These are phyloP conservation scores for Williopsis jadinii DNA, from an alignment of 1,139 yeast genomes.

Conservation along the genomic window DNA sequence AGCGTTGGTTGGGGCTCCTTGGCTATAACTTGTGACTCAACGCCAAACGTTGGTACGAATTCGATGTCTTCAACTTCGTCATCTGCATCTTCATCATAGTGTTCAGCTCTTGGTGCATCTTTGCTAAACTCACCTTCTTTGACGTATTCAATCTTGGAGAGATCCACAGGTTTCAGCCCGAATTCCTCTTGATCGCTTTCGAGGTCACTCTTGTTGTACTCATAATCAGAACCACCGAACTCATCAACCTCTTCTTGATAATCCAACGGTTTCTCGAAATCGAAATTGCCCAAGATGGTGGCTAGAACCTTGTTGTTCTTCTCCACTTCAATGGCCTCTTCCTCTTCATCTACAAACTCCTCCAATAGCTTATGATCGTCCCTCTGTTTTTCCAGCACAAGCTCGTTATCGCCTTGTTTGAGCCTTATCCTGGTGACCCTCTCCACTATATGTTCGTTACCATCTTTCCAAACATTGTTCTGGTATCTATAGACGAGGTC, in stretches of 20 bases:
- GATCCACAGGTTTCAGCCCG: slow-evolving; percentile 29
- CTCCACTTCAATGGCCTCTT: slow-evolving; percentile 27
- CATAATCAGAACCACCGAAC: slow-evolving; percentile 42
- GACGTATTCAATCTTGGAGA: slow-evolving; percentile 16
- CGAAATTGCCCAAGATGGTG: slow-evolving; percentile 41
- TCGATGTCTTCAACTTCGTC: slow-evolving; percentile 29
- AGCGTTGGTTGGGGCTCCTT: slow-evolving; percentile 7
- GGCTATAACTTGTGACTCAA: slow-evolving; percentile 1
- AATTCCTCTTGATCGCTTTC: slow-evolving; percentile 34
- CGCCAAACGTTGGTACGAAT: slow-evolving; percentile 46
- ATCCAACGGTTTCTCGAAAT: slow-evolving; percentile 57
- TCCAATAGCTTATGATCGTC: slow-evolving; percentile 18
- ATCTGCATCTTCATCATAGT: slow-evolving; percentile 24
- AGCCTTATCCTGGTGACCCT: slow-evolving; percentile 28
- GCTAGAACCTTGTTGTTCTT: slow-evolving; percentile 45
- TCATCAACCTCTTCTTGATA: slow-evolving; percentile 37
- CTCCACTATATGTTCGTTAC: slow-evolving; percentile 74
- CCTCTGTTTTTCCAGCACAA: slow-evolving; percentile 20
- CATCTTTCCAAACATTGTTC: slow-evolving; percentile 77
- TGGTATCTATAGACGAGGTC: slow-evolving; percentile 59
- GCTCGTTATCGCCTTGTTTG: slow-evolving; percentile 15
- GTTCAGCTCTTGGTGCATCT: slow-evolving; percentile 2
- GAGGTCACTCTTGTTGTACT: slow-evolving; percentile 34
- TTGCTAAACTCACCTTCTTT: slow-evolving; percentile 23
- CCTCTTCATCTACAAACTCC: slow-evolving; percentile 21